Evolutionary conservation across 2,329 filamentous ascomycete species (phyloP).

Genomic region (Cyphellophora europaea): DNA sequence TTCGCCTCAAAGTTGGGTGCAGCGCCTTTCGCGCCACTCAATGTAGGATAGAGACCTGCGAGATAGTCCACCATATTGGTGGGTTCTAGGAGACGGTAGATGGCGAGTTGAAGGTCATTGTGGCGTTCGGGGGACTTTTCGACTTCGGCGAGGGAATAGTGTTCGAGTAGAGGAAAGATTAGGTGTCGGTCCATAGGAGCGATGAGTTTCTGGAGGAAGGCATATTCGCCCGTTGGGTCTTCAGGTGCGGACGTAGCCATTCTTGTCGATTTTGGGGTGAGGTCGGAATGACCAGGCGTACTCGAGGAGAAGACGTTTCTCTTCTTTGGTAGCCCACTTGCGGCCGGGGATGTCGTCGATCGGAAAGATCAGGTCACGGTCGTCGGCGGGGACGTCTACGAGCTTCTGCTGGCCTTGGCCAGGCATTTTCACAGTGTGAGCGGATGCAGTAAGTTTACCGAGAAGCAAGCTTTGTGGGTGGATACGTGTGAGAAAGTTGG

Average conservation of each 20-base stretch:
- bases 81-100: slow-evolving; percentile 88
- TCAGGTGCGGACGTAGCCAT: slow-evolving; percentile 3
- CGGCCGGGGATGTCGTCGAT: background rate
- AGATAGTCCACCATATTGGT: slow-evolving; percentile 99
- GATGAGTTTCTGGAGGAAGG: slow-evolving; percentile 80
- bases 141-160: slow-evolving; percentile 71
- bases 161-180: slow-evolving; percentile 93
- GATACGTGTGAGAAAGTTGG: too few species aligned
- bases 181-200: slow-evolving; percentile 90
- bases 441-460: too few species aligned
- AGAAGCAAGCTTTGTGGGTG: too few species aligned
- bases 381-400: too few species aligned
- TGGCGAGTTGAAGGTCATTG: slow-evolving; percentile 69
- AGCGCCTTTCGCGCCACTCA: slow-evolving; percentile 67
- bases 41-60: slow-evolving; percentile 79
- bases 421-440: too few species aligned
- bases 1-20: slow-evolving; percentile 82
- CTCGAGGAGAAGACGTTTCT: background rate
- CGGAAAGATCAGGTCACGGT: background rate
- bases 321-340: background rate
- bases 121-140: slow-evolving; percentile 57
- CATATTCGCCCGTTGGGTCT: slow-evolving; percentile 58
- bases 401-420: too few species aligned
- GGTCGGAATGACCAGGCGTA: background rate
- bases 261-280: background rate